Conservation (phyloP, 805 yeast species). For the Myxozyma melibiosi region DNA sequence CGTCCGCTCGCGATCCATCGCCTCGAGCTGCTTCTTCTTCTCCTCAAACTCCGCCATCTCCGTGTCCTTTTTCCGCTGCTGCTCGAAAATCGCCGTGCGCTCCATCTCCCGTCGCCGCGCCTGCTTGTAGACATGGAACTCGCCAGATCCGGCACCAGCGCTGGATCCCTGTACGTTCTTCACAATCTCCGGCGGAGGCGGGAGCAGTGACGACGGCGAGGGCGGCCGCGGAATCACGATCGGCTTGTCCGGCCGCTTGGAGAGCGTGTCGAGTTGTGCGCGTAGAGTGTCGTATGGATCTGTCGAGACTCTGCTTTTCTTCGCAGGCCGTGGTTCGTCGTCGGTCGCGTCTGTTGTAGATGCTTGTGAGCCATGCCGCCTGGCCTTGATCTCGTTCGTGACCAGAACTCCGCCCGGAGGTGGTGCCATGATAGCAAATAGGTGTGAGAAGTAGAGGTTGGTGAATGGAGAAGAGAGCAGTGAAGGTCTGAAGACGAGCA, state of each 20-base stretch:
- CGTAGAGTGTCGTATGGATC: constrained; percentile 23
- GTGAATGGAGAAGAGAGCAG: too few species aligned
- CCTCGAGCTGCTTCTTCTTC: constrained; percentile 21
- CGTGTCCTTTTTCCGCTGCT: constrained; percentile 32
- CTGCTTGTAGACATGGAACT: constrained; percentile 43
- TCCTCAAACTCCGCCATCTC: constrained; percentile 36
- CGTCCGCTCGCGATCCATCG: constrained; percentile 38
- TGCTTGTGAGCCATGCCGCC: background rate
- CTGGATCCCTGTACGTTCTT: constrained; percentile 41
- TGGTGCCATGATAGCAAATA: too few species aligned
- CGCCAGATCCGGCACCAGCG: constrained; percentile 47
- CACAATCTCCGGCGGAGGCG: constrained; percentile 40
- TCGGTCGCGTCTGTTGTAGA: background rate
- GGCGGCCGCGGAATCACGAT: constrained; percentile 25
- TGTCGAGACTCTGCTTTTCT: constrained; percentile 1
- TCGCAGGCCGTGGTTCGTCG: background rate
- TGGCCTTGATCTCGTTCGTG: constrained; percentile 16
- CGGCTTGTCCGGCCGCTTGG: constrained; percentile 15
- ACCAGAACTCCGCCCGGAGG: constrained; percentile 17
- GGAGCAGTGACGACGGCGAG: constrained; percentile 13
- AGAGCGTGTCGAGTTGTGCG: constrained; percentile 16
- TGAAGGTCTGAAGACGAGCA: too few species aligned
- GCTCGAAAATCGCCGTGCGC: constrained; percentile 36
- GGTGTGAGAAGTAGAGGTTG: background rate
- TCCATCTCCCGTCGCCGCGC: constrained; percentile 40